These are phyloP conservation scores for Aspergillus melleus DNA, from an alignment of 2,329 filamentous ascomycete species.

Conservation along the genomic window DNA sequence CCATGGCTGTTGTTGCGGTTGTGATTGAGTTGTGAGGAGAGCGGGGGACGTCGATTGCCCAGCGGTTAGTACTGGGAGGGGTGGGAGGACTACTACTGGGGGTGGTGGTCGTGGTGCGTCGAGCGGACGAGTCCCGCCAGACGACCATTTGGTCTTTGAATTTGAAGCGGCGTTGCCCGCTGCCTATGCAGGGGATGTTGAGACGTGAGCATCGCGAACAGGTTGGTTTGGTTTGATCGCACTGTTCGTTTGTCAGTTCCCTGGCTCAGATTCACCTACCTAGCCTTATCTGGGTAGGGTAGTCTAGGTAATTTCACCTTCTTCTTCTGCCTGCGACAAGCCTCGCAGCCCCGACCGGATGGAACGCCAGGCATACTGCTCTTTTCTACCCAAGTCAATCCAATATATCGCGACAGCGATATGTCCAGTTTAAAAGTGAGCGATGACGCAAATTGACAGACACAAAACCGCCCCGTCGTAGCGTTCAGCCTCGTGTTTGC, in stretches of 20 bases:
- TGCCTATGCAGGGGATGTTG: conserved; percentile 22
- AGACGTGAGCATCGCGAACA: conserved; percentile 26
- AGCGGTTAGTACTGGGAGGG: too few species aligned
- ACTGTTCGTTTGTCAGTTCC: conserved; percentile 13
- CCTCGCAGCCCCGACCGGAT: conserved; percentile 25
- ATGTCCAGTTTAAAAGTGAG: too few species aligned
- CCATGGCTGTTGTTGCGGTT: conserved; percentile 12
- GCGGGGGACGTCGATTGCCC: not conserved
- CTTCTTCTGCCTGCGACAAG: conserved; percentile 24
- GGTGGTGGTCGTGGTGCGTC: not conserved
- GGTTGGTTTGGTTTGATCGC: conserved; percentile 25
- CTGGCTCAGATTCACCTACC: not conserved
- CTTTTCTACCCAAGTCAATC: too few species aligned
- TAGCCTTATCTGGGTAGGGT: not conserved
- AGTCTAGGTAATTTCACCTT: conserved; percentile 13
- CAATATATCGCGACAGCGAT: too few species aligned
- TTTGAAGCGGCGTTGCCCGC: conserved; percentile 25
- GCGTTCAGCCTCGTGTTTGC: not conserved
- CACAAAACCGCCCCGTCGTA: not conserved
- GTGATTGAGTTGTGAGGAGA: conserved; percentile 6
- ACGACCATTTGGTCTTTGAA: conserved; percentile 19
- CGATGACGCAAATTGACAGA: too few species aligned
- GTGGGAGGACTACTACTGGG: too few species aligned
- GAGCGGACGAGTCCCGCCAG: not conserved
- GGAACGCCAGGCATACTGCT: conserved; percentile 24